These are phyloP conservation scores for Eucalyptus cladocalyx DNA, from an alignment of 345 rosid genomes.

Conservation along the genomic window DNA sequence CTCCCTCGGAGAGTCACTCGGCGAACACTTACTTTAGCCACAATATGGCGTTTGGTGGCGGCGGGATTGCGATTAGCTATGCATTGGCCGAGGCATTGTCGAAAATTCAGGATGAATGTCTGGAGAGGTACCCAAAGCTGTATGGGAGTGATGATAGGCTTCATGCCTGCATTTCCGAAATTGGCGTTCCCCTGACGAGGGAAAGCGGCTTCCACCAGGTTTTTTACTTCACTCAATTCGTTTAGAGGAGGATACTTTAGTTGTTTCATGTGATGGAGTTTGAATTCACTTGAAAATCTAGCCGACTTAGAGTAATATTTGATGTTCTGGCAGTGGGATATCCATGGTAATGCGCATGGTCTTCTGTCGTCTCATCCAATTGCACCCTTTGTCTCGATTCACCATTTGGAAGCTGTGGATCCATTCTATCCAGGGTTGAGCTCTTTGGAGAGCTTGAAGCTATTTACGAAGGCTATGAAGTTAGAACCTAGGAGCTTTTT, in stretches of 20 bases:
- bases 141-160: slow-evolving; percentile 95
- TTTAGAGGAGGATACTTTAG: not conserved
- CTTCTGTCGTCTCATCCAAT: slow-evolving; percentile 72
- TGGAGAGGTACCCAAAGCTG: slow-evolving; percentile 68
- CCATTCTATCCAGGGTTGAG: slow-evolving; percentile 75
- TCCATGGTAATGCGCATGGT: slow-evolving; percentile 74
- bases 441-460: slow-evolving; percentile 56
- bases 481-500: slow-evolving; percentile 60
- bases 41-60: slow-evolving; percentile 94
- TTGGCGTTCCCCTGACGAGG: slow-evolving; percentile 74
- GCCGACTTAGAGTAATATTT: not conserved
- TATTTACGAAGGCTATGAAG: slow-evolving; percentile 66
- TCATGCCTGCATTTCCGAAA: slow-evolving; percentile 87
- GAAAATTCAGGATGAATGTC: slow-evolving; percentile 52
- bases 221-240: not conserved
- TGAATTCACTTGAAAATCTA: not conserved
- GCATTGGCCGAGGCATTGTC: slow-evolving; percentile 72
- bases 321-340: slow-evolving; percentile 67
- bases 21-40: slow-evolving; percentile 82
- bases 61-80: slow-evolving; percentile 84
- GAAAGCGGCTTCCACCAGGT: slow-evolving; percentile 97
- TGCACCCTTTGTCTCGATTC: slow-evolving; percentile 79
- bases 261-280: not conserved
- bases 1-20: slow-evolving; percentile 84
- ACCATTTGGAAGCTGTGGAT: slow-evolving; percentile 80